phyloP scores from a whole-genome alignment of 2,329 filamentous ascomycete species.

The Alternaria longipes region DNA sequence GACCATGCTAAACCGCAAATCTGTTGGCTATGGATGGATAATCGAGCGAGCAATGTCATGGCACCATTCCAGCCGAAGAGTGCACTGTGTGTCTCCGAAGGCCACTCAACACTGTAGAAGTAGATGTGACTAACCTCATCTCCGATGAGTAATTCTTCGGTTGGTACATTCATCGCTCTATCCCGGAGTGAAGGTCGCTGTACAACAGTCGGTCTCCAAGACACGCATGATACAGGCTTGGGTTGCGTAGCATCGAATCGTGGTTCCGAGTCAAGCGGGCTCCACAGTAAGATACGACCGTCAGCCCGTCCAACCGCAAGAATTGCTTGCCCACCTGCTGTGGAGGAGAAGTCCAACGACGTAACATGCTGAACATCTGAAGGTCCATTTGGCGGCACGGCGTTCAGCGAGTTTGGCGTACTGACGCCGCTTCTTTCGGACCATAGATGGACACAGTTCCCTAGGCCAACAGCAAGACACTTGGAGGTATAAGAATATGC shows the following conservation, averaged over 20 bases:
- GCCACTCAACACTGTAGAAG: constrained; percentile 92
- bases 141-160: constrained; percentile 86
- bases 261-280: constrained; percentile 72
- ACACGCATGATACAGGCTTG: constrained; percentile 77
- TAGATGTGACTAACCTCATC: constrained; percentile 85
- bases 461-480: constrained; percentile 84
- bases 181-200: constrained; percentile 60
- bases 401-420: constrained; percentile 63
- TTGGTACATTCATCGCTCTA: constrained; percentile 65
- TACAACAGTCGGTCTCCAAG: constrained; percentile 75
- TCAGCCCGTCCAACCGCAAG: constrained; percentile 85
- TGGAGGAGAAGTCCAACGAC: constrained; percentile 88
- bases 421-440: constrained; percentile 77
- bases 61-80: constrained; percentile 79
- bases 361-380: constrained; percentile 67
- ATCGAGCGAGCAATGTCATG: constrained; percentile 78
- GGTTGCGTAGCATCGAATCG: constrained; percentile 80
- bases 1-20: constrained; percentile 95
- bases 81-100: constrained; percentile 65
- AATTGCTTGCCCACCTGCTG: constrained; percentile 77
- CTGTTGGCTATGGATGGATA: constrained; percentile 84
- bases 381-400: constrained; percentile 55
- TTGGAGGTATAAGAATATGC: constrained; percentile 81
- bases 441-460: constrained; percentile 85
- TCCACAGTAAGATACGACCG: constrained; percentile 80